A percentile compares a stretch with the other conserved stretches of the same genome.
phyloP scores from a whole-genome alignment of 176 grass and related monocot species.

The Eragrostis curvula region DNA sequence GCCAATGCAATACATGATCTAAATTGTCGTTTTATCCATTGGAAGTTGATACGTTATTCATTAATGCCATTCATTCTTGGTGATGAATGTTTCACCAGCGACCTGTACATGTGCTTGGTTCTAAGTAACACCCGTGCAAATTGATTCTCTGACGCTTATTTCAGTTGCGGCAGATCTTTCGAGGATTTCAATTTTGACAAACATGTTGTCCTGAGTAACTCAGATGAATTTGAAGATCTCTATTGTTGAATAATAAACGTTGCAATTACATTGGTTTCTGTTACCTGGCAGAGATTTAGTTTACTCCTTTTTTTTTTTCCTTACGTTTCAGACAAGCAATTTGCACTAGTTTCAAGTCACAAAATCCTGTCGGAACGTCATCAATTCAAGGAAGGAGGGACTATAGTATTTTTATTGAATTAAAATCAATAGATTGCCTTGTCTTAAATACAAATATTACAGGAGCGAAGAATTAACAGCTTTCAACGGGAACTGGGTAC shows the following conservation, averaged over 20 bases:
- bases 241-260: not conserved
- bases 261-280: not conserved
- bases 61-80: slow-evolving; percentile 1
- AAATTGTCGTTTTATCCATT: not conserved
- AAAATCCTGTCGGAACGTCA: no score
- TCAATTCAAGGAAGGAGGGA: no score
- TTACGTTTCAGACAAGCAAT: no score
- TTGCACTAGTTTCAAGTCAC: no score
- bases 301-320: no score
- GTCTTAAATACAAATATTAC: not conserved
- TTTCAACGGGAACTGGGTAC: not conserved
- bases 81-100: not conserved
- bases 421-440: not conserved
- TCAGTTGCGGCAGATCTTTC: not conserved
- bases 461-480: not conserved
- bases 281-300: not conserved
- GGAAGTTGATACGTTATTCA: not conserved
- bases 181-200: not conserved
- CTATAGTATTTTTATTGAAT: not conserved
- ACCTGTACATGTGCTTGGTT: not conserved
- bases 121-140: not conserved
- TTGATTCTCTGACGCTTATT: not conserved
- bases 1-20: not conserved
- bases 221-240: not conserved
- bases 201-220: not conserved